These are phyloP conservation scores for Parmelia sp. DNA, from an alignment of 495 filamentous ascomycete species.

Conservation along the genomic window DNA sequence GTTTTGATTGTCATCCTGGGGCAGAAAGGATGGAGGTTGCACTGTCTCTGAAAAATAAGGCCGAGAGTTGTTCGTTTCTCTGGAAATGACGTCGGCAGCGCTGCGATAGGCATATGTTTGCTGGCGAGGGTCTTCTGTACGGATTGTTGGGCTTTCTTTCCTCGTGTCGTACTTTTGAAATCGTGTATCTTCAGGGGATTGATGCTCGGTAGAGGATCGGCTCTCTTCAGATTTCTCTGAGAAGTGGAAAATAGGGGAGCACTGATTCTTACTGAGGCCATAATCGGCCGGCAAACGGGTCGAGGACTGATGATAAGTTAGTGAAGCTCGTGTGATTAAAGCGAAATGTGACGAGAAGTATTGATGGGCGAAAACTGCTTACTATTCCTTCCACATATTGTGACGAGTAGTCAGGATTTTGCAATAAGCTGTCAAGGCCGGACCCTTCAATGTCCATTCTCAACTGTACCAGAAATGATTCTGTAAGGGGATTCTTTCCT, in stretches of 20 bases:
- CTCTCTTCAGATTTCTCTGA: slow-evolving; percentile 5
- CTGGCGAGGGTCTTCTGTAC: slow-evolving; percentile 12
- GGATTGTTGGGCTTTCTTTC: not conserved
- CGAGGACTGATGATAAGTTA: not conserved
- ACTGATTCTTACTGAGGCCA: not conserved
- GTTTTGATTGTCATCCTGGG: not conserved
- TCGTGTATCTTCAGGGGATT: not conserved
- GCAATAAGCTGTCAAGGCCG: slow-evolving; percentile 30
- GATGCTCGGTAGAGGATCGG: not conserved
- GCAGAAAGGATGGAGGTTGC: not conserved
- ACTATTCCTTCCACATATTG: slow-evolving; percentile 15
- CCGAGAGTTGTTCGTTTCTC: not conserved
- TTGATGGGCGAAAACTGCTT: not conserved
- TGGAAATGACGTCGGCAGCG: slow-evolving; percentile 1
- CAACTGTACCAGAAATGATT: slow-evolving; percentile 90
- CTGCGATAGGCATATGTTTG: slow-evolving; percentile 14
- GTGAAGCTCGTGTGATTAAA: not conserved
- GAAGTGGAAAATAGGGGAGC: slow-evolving; percentile 8
- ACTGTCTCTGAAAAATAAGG: slow-evolving; percentile 17
- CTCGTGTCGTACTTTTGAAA: not conserved
- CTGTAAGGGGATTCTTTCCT: slow-evolving; percentile 81
- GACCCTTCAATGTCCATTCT: slow-evolving; percentile 81
- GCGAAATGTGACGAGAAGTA: too few species aligned
- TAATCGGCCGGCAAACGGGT: not conserved
- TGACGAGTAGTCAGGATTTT: slow-evolving; percentile 22